Evolutionary conservation across 1,139 yeast species (phyloP), one percentile per base, ranked within the genome.

Genomic region (Kazachstania sp.): DNA sequence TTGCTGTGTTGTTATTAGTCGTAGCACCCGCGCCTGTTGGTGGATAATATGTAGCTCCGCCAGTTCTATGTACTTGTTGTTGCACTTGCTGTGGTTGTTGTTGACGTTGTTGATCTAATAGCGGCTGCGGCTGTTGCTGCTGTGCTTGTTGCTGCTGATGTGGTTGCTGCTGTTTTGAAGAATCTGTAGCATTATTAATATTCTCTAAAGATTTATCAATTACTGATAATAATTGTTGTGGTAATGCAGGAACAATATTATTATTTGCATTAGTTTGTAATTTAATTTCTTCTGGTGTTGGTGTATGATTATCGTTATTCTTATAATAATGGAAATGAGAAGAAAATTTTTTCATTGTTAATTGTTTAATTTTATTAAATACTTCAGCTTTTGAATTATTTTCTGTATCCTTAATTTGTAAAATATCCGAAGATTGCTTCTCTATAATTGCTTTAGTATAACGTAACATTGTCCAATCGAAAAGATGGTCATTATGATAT

Each of bases 381-480:
- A 59, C 54, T 41, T 60, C 63, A 39, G 55, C 59, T 46, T 57
- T 61, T 31, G 53, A 30, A 31, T 39, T 19, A 7, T 23, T 31
- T 15, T 8, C 41, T 18, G 20, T 23, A 37, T 48, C 53, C 54
- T 41, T 48, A 51, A 41, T 37, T 6, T 19, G 16, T 35, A 41
- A 29, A 18, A 41, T 20, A 37, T 43, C 45, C 2, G 23, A 8
- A 12, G 40, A 43, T 44, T 56, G 48, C 46, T 61, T 64, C 51
- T 66, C 65, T 12, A 63, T 58, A 61, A 64, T 72, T 61, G 57
- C 82, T 74, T 68, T 83, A 79, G 70, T 83, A 78, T 70, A 83
- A 83, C 71, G 87, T 83, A 86, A 83, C 63, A 90, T 79, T 35
- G 97, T 92, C 98, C 98, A 92, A 68, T 92, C 98, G 69, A 88